These are phyloP conservation scores for Taxillus chinensis DNA, from an alignment of 164 flowering plant genomes.

Conservation along the genomic window DNA sequence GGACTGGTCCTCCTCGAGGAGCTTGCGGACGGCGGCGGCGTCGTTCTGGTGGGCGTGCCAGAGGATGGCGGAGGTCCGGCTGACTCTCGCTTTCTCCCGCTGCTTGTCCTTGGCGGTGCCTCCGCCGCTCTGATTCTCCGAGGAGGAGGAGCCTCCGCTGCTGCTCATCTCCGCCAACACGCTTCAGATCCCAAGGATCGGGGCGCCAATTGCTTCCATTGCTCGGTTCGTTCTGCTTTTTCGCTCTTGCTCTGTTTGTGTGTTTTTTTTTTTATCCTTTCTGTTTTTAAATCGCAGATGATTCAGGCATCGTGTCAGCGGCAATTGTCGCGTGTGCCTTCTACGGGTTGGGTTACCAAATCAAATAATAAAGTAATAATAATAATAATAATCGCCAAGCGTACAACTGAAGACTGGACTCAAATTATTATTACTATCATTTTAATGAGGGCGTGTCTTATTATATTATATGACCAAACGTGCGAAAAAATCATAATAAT, in stretches of 20 bases:
- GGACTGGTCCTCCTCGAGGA: constrained; percentile 74
- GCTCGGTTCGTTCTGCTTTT: background rate
- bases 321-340: background rate
- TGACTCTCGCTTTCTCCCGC: constrained; percentile 84
- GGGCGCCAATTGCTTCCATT: background rate
- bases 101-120: constrained; percentile 33
- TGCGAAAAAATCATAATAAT: too few relatives aligned
- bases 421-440: too few relatives aligned
- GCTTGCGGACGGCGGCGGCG: constrained; percentile 63
- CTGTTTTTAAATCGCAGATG: background rate
- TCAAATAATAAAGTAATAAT: background rate
- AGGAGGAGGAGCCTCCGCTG: constrained; percentile 14
- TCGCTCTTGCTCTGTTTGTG: background rate
- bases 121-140: constrained; percentile 4
- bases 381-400: too few relatives aligned
- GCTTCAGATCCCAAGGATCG: constrained; percentile 8
- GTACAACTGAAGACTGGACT: too few relatives aligned
- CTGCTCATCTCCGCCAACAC: constrained; percentile 32
- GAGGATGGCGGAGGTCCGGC: constrained; percentile 73
- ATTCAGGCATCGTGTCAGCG: background rate
- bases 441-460: too few relatives aligned
- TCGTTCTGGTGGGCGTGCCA: constrained; percentile 99
- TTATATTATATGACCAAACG: too few relatives aligned
- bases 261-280: background rate
- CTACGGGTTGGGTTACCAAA: background rate